Percentiles rank a stretch among this genome's conserved stretches.
Evolutionary conservation across 2,329 filamentous ascomycete genomes (phyloP).

Genomic region (Epichloe scottii): DNA sequence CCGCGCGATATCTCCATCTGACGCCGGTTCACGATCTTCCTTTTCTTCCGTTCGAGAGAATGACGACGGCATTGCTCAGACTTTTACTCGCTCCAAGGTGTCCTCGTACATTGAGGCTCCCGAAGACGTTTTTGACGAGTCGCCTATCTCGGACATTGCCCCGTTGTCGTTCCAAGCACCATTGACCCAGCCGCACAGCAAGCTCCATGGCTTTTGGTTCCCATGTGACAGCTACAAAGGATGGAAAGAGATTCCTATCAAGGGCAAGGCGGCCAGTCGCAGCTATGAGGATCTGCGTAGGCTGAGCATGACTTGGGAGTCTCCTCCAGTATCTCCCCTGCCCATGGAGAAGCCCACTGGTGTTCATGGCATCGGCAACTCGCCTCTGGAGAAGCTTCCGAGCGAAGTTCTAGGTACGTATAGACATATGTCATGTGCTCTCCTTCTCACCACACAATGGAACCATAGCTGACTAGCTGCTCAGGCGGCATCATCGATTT

Average conservation of each 20-base stretch:
- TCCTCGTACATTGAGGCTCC: constrained; percentile 41
- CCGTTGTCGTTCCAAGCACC: constrained; percentile 37
- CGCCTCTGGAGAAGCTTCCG: constrained; percentile 55
- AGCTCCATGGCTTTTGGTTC: constrained; percentile 45
- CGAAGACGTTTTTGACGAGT: constrained; percentile 41
- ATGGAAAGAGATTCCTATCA: constrained; percentile 50
- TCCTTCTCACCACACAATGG: not conserved
- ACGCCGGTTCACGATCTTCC: constrained; percentile 36
- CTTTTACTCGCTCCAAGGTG: constrained; percentile 50
- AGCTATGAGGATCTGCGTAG: constrained; percentile 48
- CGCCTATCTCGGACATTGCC: constrained; percentile 29
- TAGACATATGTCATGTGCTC: not conserved
- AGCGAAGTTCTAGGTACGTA: constrained; percentile 57
- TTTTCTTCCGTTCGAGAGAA: constrained; percentile 52
- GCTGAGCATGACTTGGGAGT: constrained; percentile 42
- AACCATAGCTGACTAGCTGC: constrained; percentile 2
- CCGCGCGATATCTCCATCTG: constrained; percentile 24
- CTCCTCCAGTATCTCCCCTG: constrained; percentile 22
- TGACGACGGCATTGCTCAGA: constrained; percentile 46
- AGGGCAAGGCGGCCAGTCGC: constrained; percentile 45
- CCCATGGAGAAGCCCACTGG: constrained; percentile 18
- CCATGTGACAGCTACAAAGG: constrained; percentile 46
- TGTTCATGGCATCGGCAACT: constrained; percentile 29
- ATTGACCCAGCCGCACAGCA: constrained; percentile 41
- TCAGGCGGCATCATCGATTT: constrained; percentile 62